Evolutionary conservation across 2,329 filamentous ascomycete species (phyloP), one percentile per base, ranked within the genome.

Genomic region (Hymenoscyphus repandus): DNA sequence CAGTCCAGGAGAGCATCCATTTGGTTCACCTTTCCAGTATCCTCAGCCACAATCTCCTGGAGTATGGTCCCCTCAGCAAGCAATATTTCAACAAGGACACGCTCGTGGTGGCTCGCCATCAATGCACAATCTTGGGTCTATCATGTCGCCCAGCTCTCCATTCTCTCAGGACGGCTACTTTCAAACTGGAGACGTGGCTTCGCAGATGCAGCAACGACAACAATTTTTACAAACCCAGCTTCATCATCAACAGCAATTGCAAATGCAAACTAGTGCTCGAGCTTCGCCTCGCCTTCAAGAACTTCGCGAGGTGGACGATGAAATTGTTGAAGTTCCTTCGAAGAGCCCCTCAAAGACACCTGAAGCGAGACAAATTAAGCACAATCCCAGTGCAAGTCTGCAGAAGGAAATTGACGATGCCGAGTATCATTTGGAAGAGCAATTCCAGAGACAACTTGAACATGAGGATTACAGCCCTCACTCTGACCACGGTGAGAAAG

Each of bases 351-450:
- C 76, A 1, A 78, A 76, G 61, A 78, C 76, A 0, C 75, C 78
- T 0, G 77, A 83, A 59, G 72, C 76, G 9, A 81, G 82, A 51
- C 75, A 76, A 58, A 79, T 83, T 66, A 76, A 76, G 50, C 86
- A 91, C 60, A 90, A 90, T 59, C 76, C 88, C 37, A 90, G 85
- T 62, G 79, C 84, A 56, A 88, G 82, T 41, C 76, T 95, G 20
- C 90, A 96, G 66, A 85, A 85, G 55, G 90, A 93, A 59, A 85
- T 95, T 50, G 86, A 93, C 45, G 87, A 91, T 63, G 85, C 88
- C 4, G 88, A 95, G 62, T 92, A 93, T 63, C 88, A 92, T 61
- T 69, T 93, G 54, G 88, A 91, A 64, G 83, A 90, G 64, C 83
- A 88, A 54, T 82, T 91, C 55, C 83, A 88, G 46, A 83, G 86